phyloP scores from a whole-genome alignment of 257 asterid species.

The Solanum sitiens region DNA sequence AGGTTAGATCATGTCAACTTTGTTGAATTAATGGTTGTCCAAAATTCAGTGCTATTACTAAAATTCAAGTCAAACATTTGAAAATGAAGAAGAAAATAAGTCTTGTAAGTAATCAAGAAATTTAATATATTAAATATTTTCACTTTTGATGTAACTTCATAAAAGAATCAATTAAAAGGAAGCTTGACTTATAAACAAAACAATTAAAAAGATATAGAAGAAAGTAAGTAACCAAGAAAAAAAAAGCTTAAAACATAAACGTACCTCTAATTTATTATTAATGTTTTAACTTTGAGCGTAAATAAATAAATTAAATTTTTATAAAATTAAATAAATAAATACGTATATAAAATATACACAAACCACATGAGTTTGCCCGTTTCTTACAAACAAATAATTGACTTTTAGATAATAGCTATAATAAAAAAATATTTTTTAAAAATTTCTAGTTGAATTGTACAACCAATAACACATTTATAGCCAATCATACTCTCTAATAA shows the following conservation, averaged over 20 bases:
- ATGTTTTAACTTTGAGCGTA: rapidly evolving
- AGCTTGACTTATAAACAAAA: no score
- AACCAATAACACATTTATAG: background rate
- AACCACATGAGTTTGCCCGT: no score
- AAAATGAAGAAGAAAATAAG: background rate
- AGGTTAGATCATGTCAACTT: background rate
- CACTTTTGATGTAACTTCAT: background rate
- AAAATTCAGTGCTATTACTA: background rate
- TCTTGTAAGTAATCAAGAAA: background rate
- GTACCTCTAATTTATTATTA: rapidly evolving
- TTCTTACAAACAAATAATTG: background rate
- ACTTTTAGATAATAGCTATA: background rate
- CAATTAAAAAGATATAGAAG: no score
- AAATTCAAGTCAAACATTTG: background rate
- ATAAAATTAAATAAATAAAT: background rate
- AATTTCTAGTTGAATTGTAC: background rate
- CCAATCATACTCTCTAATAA: background rate
- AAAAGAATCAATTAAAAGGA: no score
- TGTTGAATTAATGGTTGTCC: background rate
- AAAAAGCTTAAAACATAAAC: rapidly evolving
- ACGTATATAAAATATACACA: rapidly evolving
- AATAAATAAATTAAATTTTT: rapidly evolving
- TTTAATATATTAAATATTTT: no score
- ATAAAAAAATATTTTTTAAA: background rate
- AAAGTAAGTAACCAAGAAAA: no score